Percentiles rank a stretch among this genome's conserved stretches.
phyloP scores from a whole-genome alignment of 1,284 basidiomycete species.

The Neotropicomus parvogracilis region DNA sequence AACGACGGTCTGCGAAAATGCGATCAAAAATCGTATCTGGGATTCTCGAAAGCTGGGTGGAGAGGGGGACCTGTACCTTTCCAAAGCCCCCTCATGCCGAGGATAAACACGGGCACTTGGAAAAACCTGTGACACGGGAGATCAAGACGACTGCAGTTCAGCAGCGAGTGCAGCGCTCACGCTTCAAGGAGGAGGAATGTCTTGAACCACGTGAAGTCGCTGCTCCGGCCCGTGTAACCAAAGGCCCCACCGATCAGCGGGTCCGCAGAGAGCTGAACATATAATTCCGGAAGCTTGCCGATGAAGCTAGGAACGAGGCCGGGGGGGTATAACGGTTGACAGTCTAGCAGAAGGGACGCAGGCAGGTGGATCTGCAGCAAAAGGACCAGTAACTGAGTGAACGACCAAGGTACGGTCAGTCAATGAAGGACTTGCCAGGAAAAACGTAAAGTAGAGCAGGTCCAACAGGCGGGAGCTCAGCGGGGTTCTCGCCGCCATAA shows the following conservation, averaged over 20 bases:
- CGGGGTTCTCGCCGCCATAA: conserved; percentile 23
- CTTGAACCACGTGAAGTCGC: conserved; percentile 59
- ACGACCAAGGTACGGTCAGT: not conserved
- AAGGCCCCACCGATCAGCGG: conserved; percentile 57
- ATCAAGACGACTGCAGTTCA: conserved; percentile 26
- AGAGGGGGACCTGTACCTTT: conserved; percentile 47
- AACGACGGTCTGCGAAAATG: conserved; percentile 38
- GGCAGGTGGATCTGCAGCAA: conserved; percentile 54
- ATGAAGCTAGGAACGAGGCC: conserved; percentile 46
- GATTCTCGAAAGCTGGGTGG: not conserved
- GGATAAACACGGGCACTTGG: conserved; percentile 72
- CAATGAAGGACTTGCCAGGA: conserved; percentile 42
- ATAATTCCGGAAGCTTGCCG: conserved; percentile 41
- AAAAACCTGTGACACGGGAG: conserved; percentile 48
- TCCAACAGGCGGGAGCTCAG: conserved; percentile 57
- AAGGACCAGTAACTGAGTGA: not conserved
- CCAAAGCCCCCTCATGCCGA: conserved; percentile 66
- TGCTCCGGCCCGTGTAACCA: conserved; percentile 39
- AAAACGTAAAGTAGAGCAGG: conserved; percentile 61
- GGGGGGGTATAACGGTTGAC: conserved; percentile 65
- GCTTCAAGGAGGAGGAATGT: conserved; percentile 60
- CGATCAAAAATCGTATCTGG: not conserved
- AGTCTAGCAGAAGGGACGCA: conserved; percentile 60
- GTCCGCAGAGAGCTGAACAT: conserved; percentile 54
- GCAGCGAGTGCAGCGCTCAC: conserved; percentile 31